Base-by-base conservation (phyloP, 768 basidiomycete genomes). In the Hydnomerulius pinastri region DNA sequence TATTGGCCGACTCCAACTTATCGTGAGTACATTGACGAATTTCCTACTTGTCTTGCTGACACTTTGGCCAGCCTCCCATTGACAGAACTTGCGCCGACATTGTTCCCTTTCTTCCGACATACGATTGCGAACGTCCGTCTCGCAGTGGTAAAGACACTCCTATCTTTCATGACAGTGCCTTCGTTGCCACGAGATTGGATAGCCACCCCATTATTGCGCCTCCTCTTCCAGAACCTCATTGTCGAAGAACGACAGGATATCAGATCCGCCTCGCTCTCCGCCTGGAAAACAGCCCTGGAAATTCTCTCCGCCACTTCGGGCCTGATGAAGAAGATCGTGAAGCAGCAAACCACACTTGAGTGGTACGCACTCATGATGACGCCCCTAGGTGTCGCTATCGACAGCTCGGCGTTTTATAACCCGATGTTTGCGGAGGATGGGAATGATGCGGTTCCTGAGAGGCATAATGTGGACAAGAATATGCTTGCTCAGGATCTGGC, bases 21-120 rank as follows among this genome's bases (percentile, higher is more conserved):
- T 86, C 87, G 92, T 94, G 69, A 48, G 90, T 78, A 53, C 20
- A 46, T 43, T 25, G 20, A 6, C 27, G n/a, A 30, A 15, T 42
- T 25, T 36, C 51, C 17, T 33, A 30, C 41, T 24, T 5, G 10
- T 36, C 32, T 41, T 50, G 21, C 54, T 52, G 12, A 62, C 13
- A 29, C 40, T 28, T 41, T 6, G 4, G 27, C 10, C 54, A 94
- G 92, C n/a, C 74, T 86, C 40, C 87, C 92, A 4, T 77, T 98
- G 25, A 77, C 85, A n/a, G 79, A 79, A 3, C 80, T 97, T 48
- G 89, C 95, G 6, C 88, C 90, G 2, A 90, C 88, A 1, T 73
- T 96, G 5, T 98, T 92, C 71, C 92, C 96, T 4, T 98, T 96
- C 77, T 95, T 98, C 72, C 90, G 97, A 15, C 97, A 99, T 68